These are phyloP conservation scores for Spongiforma sp. DNA, from an alignment of 1,284 basidiomycete species.

Conservation along the genomic window DNA sequence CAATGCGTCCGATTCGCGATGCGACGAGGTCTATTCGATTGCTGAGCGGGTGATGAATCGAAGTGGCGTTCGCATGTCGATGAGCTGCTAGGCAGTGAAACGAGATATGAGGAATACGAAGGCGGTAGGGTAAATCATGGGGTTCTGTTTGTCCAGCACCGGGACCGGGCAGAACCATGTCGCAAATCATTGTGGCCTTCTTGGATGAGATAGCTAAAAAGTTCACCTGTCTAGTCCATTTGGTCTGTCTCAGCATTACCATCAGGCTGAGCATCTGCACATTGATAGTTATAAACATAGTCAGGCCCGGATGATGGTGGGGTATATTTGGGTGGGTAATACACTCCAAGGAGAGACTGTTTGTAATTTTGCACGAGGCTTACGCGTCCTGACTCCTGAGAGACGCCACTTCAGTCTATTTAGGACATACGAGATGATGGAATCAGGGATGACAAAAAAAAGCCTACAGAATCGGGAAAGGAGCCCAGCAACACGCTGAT, in stretches of 20 bases:
- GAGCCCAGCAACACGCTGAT: slow-evolving; percentile 66
- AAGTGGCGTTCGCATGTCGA: slow-evolving; percentile 42
- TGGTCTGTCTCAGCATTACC: slow-evolving; percentile 43
- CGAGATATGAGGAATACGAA: slow-evolving; percentile 32
- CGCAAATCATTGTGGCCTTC: slow-evolving; percentile 72
- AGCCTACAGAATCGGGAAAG: slow-evolving; percentile 29
- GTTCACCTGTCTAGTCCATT: slow-evolving; percentile 80
- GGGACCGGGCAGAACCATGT: slow-evolving; percentile 35
- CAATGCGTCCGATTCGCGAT: too few relatives aligned
- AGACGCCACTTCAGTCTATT: slow-evolving; percentile 26
- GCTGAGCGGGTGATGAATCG: slow-evolving; percentile 27
- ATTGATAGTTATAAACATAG: slow-evolving; percentile 32
- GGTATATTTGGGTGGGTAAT: slow-evolving; percentile 34
- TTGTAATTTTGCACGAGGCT: slow-evolving; percentile 33
- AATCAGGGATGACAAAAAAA: neutral
- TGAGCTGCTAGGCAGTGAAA: slow-evolving; percentile 31
- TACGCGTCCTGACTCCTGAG: slow-evolving; percentile 41
- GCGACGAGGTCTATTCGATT: too few relatives aligned
- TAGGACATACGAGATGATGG: slow-evolving; percentile 18
- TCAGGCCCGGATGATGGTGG: slow-evolving; percentile 44
- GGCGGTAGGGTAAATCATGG: slow-evolving; percentile 33
- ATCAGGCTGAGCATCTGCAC: slow-evolving; percentile 13
- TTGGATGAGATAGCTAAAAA: slow-evolving; percentile 67
- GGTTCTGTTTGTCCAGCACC: slow-evolving; percentile 32
- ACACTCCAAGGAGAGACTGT: slow-evolving; percentile 30